These are phyloP conservation scores for Hylodesmum podocarpum DNA, from an alignment of 306 rosid genomes.

Conservation along the genomic window DNA sequence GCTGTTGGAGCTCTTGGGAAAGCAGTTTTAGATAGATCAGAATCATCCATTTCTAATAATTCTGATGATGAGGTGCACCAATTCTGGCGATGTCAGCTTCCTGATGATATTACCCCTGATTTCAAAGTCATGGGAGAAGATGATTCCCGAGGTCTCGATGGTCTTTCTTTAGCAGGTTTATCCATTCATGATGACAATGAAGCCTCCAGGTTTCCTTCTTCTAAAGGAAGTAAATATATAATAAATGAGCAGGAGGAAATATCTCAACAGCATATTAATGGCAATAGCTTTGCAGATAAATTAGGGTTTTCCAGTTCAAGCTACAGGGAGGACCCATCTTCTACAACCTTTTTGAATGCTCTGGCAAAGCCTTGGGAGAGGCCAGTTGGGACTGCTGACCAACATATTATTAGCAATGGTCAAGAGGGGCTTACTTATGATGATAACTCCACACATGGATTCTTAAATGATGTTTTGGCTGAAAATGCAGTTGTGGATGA, in stretches of 20 bases:
- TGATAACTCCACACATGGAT: constrained; percentile 56
- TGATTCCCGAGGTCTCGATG: constrained; percentile 55
- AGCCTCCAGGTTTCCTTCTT: constrained; percentile 46
- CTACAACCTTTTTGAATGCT: constrained; percentile 47
- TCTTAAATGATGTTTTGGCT: constrained; percentile 50
- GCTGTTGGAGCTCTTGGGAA: constrained; percentile 59
- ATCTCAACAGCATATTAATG: constrained; percentile 40
- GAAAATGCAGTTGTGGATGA: constrained; percentile 59
- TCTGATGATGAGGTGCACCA: constrained; percentile 82
- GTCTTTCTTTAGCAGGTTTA: constrained; percentile 58
- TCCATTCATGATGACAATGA: constrained; percentile 62
- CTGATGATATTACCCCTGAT: constrained; percentile 88
- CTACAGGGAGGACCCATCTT: constrained; percentile 56
- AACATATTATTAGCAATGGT: constrained; percentile 44
- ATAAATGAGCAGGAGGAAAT: constrained; percentile 49
- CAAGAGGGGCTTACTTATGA: constrained; percentile 51
- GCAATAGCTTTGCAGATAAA: constrained; percentile 52
- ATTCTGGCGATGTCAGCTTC: constrained; percentile 80
- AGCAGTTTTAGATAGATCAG: constrained; percentile 69
- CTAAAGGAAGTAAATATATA: constrained; percentile 48
- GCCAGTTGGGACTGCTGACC: constrained; percentile 50
- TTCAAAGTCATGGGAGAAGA: constrained; percentile 73
- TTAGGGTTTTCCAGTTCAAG: constrained; percentile 48
- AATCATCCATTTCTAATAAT: constrained; percentile 64
- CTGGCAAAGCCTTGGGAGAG: constrained; percentile 70